Percentiles rank a stretch among this genome's conserved stretches.
These are phyloP conservation scores for Coniosporium tulheliwenetii DNA, from an alignment of 2,329 filamentous ascomycete genomes.

Conservation along the genomic window DNA sequence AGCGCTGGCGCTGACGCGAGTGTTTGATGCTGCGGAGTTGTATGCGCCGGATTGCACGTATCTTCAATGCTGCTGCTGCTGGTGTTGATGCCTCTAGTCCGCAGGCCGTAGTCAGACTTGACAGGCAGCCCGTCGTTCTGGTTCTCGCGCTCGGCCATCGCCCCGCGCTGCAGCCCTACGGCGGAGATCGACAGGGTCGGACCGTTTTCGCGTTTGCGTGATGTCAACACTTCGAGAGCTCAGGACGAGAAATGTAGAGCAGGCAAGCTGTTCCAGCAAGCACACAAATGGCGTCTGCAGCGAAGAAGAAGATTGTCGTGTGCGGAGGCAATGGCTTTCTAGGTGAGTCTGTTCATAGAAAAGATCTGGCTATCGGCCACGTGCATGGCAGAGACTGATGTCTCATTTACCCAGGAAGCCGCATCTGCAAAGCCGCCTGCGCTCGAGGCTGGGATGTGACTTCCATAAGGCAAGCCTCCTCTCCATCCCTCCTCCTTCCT, in stretches of 20 bases:
- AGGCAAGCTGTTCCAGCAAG: not conserved
- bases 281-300: constrained; percentile 33
- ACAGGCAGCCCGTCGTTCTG: too few relatives aligned
- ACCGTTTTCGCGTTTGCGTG: not conserved
- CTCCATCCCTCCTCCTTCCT: not conserved
- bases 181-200: not conserved
- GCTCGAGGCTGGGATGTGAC: constrained; percentile 81
- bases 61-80: too few relatives aligned
- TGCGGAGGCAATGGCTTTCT: constrained; percentile 91
- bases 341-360: constrained; percentile 29
- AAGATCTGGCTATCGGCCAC: not conserved
- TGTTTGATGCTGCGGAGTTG: too few relatives aligned
- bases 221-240: not conserved
- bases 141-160: not conserved
- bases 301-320: constrained; percentile 68
- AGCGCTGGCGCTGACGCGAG: too few relatives aligned
- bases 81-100: too few relatives aligned
- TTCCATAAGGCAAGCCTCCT: constrained; percentile 58
- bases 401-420: constrained; percentile 32
- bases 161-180: not conserved
- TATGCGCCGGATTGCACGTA: too few relatives aligned
- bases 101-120: too few relatives aligned
- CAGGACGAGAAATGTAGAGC: not conserved
- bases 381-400: not conserved
- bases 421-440: constrained; percentile 84